These are phyloP conservation scores for Pseudopyrenochaeta lycopersici DNA, from an alignment of 2,329 filamentous ascomycete genomes.

Conservation along the genomic window DNA sequence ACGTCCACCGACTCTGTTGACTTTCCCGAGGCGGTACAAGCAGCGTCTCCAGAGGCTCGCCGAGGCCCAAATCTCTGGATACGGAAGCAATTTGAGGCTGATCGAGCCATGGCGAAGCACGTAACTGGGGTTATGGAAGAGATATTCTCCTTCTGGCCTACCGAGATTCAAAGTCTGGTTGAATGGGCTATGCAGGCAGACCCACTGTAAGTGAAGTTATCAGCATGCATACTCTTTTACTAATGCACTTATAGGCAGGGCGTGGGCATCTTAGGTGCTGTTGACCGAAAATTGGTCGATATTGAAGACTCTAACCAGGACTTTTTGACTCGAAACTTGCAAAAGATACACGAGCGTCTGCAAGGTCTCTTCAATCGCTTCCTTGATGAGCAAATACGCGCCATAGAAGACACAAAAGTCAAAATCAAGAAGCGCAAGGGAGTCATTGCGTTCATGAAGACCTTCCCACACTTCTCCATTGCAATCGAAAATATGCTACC, in stretches of 20 bases:
- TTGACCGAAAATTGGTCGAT: constrained; percentile 81
- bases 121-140: constrained; percentile 90
- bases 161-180: constrained; percentile 79
- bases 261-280: constrained; percentile 80
- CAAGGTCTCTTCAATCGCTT: constrained; percentile 84
- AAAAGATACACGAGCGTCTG: constrained; percentile 79
- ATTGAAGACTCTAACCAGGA: constrained; percentile 93
- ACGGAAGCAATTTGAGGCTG: constrained; percentile 84
- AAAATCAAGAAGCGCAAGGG: constrained; percentile 99
- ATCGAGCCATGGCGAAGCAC: constrained; percentile 83
- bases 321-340: constrained; percentile 80
- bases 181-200: constrained; percentile 85
- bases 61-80: constrained; percentile 76
- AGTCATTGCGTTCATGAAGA: constrained; percentile 92
- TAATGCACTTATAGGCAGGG: constrained; percentile 72
- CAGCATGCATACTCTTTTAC: neutral
- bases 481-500: constrained; percentile 84
- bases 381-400: constrained; percentile 91
- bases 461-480: constrained; percentile 86
- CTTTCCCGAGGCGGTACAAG: constrained; percentile 81
- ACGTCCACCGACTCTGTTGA: constrained; percentile 83
- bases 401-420: constrained; percentile 97
- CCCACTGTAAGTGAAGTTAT: constrained; percentile 71
- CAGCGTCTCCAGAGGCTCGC: constrained; percentile 71
- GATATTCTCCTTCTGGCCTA: constrained; percentile 82